Base-by-base conservation (phyloP, 305 asterid species). In the Monarda citriodora region DNA sequence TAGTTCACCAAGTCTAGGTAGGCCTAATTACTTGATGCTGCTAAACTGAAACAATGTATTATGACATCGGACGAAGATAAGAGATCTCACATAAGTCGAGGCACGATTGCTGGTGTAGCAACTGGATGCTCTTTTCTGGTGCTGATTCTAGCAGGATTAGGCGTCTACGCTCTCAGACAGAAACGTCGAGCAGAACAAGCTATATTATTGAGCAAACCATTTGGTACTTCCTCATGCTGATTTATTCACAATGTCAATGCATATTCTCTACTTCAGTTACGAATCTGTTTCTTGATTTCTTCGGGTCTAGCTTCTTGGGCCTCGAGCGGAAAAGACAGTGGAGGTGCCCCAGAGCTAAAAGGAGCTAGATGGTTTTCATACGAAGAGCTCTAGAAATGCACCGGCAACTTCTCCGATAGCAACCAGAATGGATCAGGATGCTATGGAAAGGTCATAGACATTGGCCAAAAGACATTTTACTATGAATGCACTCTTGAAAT, bases 291-390 rank as follows among this genome's bases (percentile, higher is more conserved):
- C 42, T 70, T 38, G 20, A 31, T 51, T 23, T 68, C 56, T 25
- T 49, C 23, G 13, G 9, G 23, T 22, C 46, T 70, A 93, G 99
- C 88, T 49, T 87, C 96, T 12, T 94, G 99, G 99, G 95, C 81
- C 60, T 87, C 97, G 12, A 88, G 95, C 47, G 87, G 94, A 4
- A 78, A 77, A 25, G 99, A 94, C 77, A 90, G 97, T 49, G 96
- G 96, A 66, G 89, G 96, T 17, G 97, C 96, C 29, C 99, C 99
- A 7, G 96, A 94, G 70, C 83, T 94, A 52, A 94, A 94, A 80
- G 99, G 99, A 36, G 92, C 97, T 1, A 79, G 97, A 72, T 90
- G 95, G 96, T 94, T 94, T 77, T 87, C 97, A 38, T 90, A 80
- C 18, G 99, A 90, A 18, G 99, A 94, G 79, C 89, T 94, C 69